phyloP scores from a whole-genome alignment of 2,329 filamentous ascomycete species.

The Microsporum canis region DNA sequence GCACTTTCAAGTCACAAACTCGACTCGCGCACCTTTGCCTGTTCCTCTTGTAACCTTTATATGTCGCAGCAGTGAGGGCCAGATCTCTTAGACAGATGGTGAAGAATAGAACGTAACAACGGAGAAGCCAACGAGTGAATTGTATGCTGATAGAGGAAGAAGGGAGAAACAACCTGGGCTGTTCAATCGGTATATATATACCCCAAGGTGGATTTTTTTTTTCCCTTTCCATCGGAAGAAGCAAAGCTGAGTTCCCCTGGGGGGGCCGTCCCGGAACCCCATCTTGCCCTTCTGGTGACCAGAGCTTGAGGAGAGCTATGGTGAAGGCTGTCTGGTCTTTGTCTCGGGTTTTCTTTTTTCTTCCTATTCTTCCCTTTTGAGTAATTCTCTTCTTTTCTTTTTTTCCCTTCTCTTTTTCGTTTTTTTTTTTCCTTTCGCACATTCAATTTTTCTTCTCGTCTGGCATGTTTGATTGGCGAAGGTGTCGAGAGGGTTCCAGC shows the following conservation, averaged over 20 bases:
- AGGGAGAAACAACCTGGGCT: not conserved
- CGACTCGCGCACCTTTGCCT: not conserved
- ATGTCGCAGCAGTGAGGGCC: no score
- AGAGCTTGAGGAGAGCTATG: not conserved
- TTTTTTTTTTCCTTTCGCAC: not conserved
- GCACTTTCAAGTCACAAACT: not conserved
- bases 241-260: not conserved
- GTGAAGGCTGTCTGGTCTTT: not conserved
- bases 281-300: not conserved
- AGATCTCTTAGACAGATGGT: no score
- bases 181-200: not conserved
- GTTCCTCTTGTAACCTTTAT: not conserved
- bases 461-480: not conserved
- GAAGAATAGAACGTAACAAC: not conserved
- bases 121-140: not conserved
- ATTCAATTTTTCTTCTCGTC: not conserved
- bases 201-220: not conserved
- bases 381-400: not conserved
- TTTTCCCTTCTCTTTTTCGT: not conserved
- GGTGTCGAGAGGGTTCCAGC: not conserved
- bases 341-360: conserved; percentile 3
- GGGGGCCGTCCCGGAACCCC: not conserved
- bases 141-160: not conserved
- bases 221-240: not conserved
- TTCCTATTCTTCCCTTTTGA: not conserved